Evolutionary conservation across 2,329 filamentous ascomycete genomes (phyloP).

Genomic region (Xylariaceae sp.): DNA sequence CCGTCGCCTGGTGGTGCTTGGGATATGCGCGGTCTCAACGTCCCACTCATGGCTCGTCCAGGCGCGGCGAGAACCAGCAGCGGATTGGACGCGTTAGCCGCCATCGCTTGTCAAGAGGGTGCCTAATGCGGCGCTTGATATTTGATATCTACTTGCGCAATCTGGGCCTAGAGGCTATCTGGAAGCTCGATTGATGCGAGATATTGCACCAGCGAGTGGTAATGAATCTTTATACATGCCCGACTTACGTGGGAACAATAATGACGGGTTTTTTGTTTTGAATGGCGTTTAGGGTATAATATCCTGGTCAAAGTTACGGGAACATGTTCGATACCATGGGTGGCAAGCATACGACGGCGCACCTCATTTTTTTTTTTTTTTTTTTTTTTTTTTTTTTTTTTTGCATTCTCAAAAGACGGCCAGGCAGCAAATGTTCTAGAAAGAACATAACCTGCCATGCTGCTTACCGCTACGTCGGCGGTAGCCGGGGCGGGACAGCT

Average conservation of each 20-base stretch:
- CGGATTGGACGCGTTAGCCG: conserved; percentile 59
- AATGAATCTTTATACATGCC: conserved; percentile 13
- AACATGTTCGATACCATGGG: conserved; percentile 33
- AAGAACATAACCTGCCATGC: conserved; percentile 13
- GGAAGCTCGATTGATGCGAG: background rate
- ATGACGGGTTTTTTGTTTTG: conserved; percentile 12
- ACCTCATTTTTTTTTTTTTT: too few species aligned
- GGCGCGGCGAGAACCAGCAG: conserved; percentile 48
- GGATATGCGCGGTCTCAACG: conserved; percentile 51
- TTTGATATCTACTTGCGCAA: background rate
- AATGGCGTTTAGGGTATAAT: conserved; percentile 29
- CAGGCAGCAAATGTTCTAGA: conserved; percentile 22
- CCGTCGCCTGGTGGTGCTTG: conserved; percentile 46
- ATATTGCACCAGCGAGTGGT: conserved; percentile 18
- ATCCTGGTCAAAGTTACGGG: conserved; percentile 18
- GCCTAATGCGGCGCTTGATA: conserved; percentile 23
- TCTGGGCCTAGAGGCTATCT: background rate
- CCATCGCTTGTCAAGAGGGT: conserved; percentile 55
- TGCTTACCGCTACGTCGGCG: conserved; percentile 9
- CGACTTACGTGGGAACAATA: conserved; percentile 9
- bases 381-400: too few species aligned
- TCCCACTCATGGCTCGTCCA: conserved; percentile 51
- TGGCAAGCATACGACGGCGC: conserved; percentile 38
- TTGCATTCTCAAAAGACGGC: conserved; percentile 29
- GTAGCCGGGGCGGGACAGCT: conserved; percentile 3